Base-by-base conservation (phyloP, 169 alveolate genomes). In the Plasmodium sp. region DNA sequence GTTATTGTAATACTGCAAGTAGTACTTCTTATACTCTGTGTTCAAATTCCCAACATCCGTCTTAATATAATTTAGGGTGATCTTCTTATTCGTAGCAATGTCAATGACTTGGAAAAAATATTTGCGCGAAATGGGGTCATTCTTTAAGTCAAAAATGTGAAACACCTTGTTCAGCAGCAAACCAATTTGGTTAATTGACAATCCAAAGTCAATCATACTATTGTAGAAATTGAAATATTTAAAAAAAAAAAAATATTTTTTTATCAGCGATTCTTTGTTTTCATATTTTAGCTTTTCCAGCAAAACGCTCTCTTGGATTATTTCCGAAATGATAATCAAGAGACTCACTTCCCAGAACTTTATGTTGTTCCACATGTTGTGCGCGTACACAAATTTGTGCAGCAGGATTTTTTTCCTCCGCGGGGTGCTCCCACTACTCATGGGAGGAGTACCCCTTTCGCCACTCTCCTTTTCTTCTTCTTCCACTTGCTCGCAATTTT, bases 321-420 rank as follows among this genome's bases (percentile, higher is more conserved):
- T 77, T 85, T 85, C 93, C 39, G 93, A 85, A 75, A 85, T 85
- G 31, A 85, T 85, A 10, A 77, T 31, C 77, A 85, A 85, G 34
- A 85, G 62, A 74, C 93, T 56, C 12, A 79, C 85, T 56, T 85
- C 93, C 93, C 93, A 85, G 14, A 85, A 85, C 67, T 85, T 85
- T 85, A 85, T 85, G 45, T 85, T 75, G 62, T 85, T 85, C 93
- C 93, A 85, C 16, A 85, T 41, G 43, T 7, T 56, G 51, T 85
- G 93, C 22, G 84, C 79, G 45, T 85, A 85, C 81, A 85, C 56
- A 85, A 85, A 85, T 85, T 79, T 75, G 48, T 79, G 81, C 51
- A 85, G 41, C 58, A 39, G 62, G 5, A 85, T 56, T 36, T 85
- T 85, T 71, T 84, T 41, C 83, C 16, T 75, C 71, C 80, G 39